Evolutionary conservation across 768 basidiomycete genomes (phyloP), one percentile per base, ranked within the genome.

Genomic region (Naganishia antarctica): DNA sequence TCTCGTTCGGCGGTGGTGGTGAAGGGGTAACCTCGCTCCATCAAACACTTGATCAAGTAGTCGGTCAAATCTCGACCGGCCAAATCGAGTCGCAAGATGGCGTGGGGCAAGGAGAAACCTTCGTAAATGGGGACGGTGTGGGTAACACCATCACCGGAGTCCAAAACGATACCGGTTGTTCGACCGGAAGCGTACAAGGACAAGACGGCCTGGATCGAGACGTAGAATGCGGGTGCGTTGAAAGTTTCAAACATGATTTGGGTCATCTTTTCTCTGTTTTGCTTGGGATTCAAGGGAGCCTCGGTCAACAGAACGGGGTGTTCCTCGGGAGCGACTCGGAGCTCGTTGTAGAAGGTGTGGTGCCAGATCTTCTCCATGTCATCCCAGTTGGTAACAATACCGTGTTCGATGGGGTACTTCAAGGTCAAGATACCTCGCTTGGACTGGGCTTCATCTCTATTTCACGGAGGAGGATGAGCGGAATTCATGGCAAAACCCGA

Each of bases 351-450:
- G 80, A 93, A 94, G 32, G 91, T 92, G 82, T 93, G 91, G 79
- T 92, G 90, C 91, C 91, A 94, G 78, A 93, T 93, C 82, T 93
- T 92, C 82, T 94, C 92, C 91, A 93, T 93, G 80, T 93, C 91
- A 73, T 93, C 92, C 92, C 92, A 96, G 85, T 96, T 92, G 79
- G 91, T 92, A 78, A 94, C 89, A 75, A 91, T 88, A 80, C 90
- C 89, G 81, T 91, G 90, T 78, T 91, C 89, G 71, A 91, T 91
- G 59, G 90, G 91, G 81, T 94, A 91, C 81, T 92, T 91, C 72
- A 94, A 80, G 48, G 87, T 88, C 68, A 94, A 83, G 78, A 94
- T 90, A 83, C 92, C 91, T 80, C 91, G 88, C 83, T 96, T 92
- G 40, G 90, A 87, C 76, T 91, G 90, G 44, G 90, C 90, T 76